Conservation (phyloP, 306 rosid genomes). For the Cicer arietinum region DNA sequence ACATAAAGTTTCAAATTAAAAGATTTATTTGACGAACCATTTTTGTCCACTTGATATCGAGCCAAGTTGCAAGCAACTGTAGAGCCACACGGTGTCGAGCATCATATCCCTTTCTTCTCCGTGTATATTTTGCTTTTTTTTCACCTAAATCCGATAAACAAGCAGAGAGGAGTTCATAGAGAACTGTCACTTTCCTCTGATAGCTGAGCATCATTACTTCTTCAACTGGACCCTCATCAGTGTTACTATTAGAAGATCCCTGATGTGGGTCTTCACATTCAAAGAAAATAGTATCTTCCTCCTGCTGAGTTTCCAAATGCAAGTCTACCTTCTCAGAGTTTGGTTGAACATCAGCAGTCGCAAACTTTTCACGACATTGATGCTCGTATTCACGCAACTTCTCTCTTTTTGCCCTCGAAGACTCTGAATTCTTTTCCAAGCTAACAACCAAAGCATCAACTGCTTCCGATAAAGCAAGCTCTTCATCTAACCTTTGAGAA, state of each 20-base stretch:
- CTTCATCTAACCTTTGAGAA: conserved; percentile 65
- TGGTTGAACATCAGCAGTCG: conserved; percentile 55
- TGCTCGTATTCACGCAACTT: conserved; percentile 68
- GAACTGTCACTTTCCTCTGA: conserved; percentile 81
- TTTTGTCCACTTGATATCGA: conserved; percentile 81
- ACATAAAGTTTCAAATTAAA: conserved; percentile 34
- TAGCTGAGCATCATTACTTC: conserved; percentile 69
- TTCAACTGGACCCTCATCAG: conserved; percentile 60
- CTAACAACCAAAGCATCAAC: conserved; percentile 64
- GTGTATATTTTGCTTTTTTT: conserved; percentile 54
- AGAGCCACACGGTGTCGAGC: conserved; percentile 88
- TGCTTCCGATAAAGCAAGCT: conserved; percentile 79
- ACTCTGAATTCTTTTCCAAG: conserved; percentile 57
- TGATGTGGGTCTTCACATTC: conserved; percentile 46
- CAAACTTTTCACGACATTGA: conserved; percentile 75
- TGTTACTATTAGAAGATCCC: conserved; percentile 41
- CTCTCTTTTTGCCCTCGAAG: conserved; percentile 59
- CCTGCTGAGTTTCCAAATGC: conserved; percentile 49
- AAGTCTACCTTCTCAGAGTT: conserved; percentile 53
- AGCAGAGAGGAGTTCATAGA: conserved; percentile 82
- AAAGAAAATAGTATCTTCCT: conserved; percentile 44
- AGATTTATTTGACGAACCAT: conserved; percentile 65
- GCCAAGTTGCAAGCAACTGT: conserved; percentile 86
- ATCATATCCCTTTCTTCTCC: conserved; percentile 79
- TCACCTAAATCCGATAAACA: conserved; percentile 74